Evolutionary conservation across 441 rosid genomes (phyloP).

Genomic region (Mallotus japonicus): DNA sequence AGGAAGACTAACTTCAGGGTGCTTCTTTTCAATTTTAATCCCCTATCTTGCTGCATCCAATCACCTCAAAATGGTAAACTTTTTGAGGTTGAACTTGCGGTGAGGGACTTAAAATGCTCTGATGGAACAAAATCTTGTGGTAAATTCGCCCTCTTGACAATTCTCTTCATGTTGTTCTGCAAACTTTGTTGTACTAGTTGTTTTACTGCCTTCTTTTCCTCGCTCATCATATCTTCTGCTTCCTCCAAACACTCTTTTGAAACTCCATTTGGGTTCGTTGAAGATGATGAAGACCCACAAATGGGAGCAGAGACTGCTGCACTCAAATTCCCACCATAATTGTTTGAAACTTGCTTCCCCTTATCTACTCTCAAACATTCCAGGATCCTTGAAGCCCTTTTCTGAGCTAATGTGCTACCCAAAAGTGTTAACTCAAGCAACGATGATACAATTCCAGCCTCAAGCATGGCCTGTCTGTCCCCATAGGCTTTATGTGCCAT

Average conservation of each 20-base stretch:
- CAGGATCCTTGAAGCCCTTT: conserved; percentile 90
- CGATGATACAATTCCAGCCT: conserved; percentile 77
- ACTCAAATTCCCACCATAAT: conserved; percentile 49
- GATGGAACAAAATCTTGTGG: conserved; percentile 96
- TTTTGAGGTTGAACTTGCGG: conserved; percentile 84
- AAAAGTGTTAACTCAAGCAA: conserved; percentile 86
- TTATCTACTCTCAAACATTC: conserved; percentile 77
- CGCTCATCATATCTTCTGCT: conserved; percentile 80
- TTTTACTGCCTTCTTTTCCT: conserved; percentile 93
- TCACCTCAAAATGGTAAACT: conserved; percentile 80
- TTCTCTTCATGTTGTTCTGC: conserved; percentile 94
- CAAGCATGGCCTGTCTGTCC: conserved; percentile 86
- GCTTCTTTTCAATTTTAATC: conserved; percentile 22
- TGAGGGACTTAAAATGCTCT: conserved; percentile 84
- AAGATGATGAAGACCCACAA: conserved; percentile 59
- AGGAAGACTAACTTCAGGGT: conserved; percentile 41
- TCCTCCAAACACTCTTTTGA: conserved; percentile 53
- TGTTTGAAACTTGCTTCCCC: conserved; percentile 81
- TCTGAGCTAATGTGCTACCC: conserved; percentile 90
- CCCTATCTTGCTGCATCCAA: not conserved
- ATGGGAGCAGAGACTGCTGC: conserved; percentile 85
- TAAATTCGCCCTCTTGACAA: conserved; percentile 92
- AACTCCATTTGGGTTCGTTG: conserved; percentile 34
- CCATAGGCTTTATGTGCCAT: conserved; percentile 91
- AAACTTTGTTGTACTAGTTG: conserved; percentile 94